These are phyloP conservation scores for Singerocomus rubriflavus DNA, from an alignment of 1,284 basidiomycete genomes.

Conservation along the genomic window DNA sequence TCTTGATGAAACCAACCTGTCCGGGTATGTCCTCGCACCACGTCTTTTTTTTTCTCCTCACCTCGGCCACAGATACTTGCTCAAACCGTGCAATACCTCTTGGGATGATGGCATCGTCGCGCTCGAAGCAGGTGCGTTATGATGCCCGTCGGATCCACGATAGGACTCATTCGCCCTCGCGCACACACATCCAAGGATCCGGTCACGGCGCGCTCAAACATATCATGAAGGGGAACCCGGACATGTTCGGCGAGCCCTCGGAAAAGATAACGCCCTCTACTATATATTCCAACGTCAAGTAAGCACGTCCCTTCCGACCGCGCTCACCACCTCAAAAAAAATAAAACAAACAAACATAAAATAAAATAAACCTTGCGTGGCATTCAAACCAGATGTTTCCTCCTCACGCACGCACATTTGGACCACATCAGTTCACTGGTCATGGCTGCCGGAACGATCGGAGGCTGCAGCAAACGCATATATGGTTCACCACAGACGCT, in stretches of 20 bases:
- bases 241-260: slow-evolving; percentile 43
- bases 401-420: slow-evolving; percentile 79
- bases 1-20: slow-evolving; percentile 71
- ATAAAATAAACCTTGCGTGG: too few relatives aligned
- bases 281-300: slow-evolving; percentile 34
- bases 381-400: slow-evolving; percentile 47
- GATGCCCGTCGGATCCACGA: too few relatives aligned
- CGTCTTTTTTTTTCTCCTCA: neutral
- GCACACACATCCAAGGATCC: slow-evolving; percentile 46
- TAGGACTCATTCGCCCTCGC: too few relatives aligned
- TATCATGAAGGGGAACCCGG: slow-evolving; percentile 50
- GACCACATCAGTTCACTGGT: slow-evolving; percentile 79
- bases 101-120: slow-evolving; percentile 73
- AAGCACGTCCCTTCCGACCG: neutral
- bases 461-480: slow-evolving; percentile 62
- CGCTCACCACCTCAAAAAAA: neutral
- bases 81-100: slow-evolving; percentile 53
- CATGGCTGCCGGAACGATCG: slow-evolving; percentile 68
- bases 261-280: slow-evolving; percentile 21
- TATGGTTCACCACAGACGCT: slow-evolving; percentile 62
- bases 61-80: slow-evolving; percentile 53
- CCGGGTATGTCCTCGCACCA: slow-evolving; percentile 48
- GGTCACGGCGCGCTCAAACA: slow-evolving; percentile 62
- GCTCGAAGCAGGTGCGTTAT: slow-evolving; percentile 61
- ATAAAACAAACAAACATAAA: neutral